Conservation (phyloP, 805 yeast genomes). For the Zygoascus bituminiphila region DNA sequence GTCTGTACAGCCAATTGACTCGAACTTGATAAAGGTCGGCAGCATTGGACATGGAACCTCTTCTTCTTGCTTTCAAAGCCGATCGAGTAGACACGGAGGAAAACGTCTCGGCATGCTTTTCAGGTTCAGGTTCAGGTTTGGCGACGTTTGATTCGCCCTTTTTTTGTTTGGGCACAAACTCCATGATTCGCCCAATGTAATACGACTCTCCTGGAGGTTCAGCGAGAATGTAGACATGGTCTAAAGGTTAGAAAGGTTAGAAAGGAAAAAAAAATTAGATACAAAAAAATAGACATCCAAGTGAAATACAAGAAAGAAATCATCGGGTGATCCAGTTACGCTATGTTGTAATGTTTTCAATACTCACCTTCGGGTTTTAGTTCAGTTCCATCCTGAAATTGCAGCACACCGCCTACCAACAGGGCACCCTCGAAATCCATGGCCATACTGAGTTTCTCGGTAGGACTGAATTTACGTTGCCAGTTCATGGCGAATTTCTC, state of each 20-base stretch:
- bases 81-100: constrained; percentile 1
- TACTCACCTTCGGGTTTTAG: constrained; percentile 25
- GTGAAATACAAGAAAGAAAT: too few relatives aligned
- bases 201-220: constrained; percentile 96
- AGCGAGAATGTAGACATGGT: constrained; percentile 71
- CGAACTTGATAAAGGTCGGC: constrained; percentile 52
- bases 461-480: constrained; percentile 24
- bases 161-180: constrained; percentile 44
- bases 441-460: constrained; percentile 22
- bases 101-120: constrained; percentile 1
- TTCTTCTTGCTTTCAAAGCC: constrained; percentile 12
- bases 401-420: constrained; percentile 27
- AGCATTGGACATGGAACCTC: constrained; percentile 27
- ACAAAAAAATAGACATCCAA: neutral
- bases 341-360: too few relatives aligned
- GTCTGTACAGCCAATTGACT: constrained; percentile 88
- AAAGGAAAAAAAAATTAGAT: neutral
- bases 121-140: constrained; percentile 10
- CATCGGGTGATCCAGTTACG: too few relatives aligned
- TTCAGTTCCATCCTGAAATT: constrained; percentile 21
- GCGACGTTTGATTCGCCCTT: constrained; percentile 14
- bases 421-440: constrained; percentile 34
- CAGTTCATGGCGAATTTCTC: constrained; percentile 22
- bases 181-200: constrained; percentile 77
- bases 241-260: constrained; percentile 25